phyloP scores from a whole-genome alignment of 108 stramenopile genomes.

The Fistulifera solaris region DNA sequence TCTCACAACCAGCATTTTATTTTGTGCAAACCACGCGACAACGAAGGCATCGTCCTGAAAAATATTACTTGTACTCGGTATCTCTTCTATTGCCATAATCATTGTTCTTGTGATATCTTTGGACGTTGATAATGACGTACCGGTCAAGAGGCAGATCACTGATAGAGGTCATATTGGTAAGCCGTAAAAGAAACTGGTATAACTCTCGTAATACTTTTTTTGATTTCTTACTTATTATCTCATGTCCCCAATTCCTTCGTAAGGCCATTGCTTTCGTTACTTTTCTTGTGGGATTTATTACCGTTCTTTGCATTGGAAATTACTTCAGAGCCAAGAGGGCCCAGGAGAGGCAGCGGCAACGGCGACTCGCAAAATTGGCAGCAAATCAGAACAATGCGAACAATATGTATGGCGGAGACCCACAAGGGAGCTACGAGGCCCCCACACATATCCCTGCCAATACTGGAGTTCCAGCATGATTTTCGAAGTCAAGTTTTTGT shows the following conservation, averaged over 20 bases:
- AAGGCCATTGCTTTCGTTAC: conserved; percentile 70
- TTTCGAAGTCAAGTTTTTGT: too few species aligned
- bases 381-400: conserved; percentile 1
- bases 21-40: too few species aligned
- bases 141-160: conserved; percentile 58
- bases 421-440: too few species aligned
- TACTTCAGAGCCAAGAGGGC: conserved; percentile 85
- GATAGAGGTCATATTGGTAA: conserved; percentile 75
- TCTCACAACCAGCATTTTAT: too few species aligned
- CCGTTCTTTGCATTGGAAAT: conserved; percentile 81
- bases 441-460: too few species aligned
- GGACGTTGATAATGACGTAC: conserved; percentile 10
- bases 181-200: neutral
- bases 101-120: too few species aligned
- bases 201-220: conserved; percentile 3
- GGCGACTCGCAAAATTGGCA: conserved; percentile 68
- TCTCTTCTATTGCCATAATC: too few species aligned
- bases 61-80: too few species aligned
- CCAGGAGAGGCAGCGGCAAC: conserved; percentile 78
- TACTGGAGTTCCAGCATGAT: too few species aligned
- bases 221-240: neutral
- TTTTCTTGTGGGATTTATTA: conserved; percentile 82
- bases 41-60: too few species aligned
- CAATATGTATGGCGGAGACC: too few species aligned
- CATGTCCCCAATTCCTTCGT: neutral